These are phyloP conservation scores for Ceratocystis huliohia DNA, from an alignment of 2,329 filamentous ascomycete species.

Conservation along the genomic window DNA sequence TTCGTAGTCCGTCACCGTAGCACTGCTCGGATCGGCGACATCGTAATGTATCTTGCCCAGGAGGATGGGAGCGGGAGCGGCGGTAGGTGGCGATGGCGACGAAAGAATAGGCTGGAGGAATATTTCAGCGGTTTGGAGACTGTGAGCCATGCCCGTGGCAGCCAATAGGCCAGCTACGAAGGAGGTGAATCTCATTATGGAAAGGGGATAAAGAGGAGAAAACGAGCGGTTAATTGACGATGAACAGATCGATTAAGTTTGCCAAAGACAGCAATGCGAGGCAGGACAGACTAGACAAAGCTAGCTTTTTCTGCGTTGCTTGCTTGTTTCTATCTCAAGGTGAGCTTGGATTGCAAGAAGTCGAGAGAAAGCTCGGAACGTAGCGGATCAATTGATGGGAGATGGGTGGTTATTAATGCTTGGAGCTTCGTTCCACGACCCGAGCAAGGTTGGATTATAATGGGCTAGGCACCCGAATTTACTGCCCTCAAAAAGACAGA, in stretches of 20 bases:
- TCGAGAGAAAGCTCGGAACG: slow-evolving; percentile 1
- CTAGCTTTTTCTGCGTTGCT: too few relatives aligned
- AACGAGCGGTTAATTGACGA: not conserved
- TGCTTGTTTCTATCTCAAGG: not conserved
- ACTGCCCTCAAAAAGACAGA: not conserved
- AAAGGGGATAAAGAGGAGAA: not conserved
- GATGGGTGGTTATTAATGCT: slow-evolving; percentile 3
- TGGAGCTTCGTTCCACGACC: not conserved
- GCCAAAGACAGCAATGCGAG: not conserved
- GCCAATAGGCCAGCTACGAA: slow-evolving; percentile 34
- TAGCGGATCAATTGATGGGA: not conserved
- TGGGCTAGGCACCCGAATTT: slow-evolving; percentile 5
- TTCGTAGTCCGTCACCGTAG: slow-evolving; percentile 43
- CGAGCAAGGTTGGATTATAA: not conserved
- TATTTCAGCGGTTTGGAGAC: slow-evolving; percentile 37
- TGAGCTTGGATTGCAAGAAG: not conserved
- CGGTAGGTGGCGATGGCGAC: slow-evolving; percentile 19
- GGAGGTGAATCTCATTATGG: slow-evolving; percentile 33
- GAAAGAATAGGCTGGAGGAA: slow-evolving; percentile 41
- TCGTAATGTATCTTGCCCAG: slow-evolving; percentile 48
- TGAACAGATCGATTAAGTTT: not conserved
- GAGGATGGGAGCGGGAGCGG: slow-evolving; percentile 29
- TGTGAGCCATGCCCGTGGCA: slow-evolving; percentile 31
- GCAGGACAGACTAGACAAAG: not conserved
- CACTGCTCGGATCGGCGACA: slow-evolving; percentile 30